Conservation (phyloP, 192 early-diverging fungal species). For the Spinellus fusiger region DNA sequence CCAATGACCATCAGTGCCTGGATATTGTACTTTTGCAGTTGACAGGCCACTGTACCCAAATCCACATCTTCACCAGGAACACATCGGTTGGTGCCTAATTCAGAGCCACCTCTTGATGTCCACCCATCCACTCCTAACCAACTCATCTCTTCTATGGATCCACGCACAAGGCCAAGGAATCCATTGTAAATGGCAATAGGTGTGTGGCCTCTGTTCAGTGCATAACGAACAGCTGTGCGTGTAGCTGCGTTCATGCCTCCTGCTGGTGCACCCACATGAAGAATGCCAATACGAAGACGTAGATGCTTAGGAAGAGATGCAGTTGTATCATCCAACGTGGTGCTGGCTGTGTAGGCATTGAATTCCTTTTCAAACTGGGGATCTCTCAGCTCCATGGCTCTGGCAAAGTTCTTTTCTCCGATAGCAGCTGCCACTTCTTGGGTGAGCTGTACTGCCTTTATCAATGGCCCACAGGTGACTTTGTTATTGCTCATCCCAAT, state of each 20-base stretch:
- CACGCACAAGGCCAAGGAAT: conserved; percentile 81
- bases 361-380: conserved; percentile 71
- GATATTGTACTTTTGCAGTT: conserved; percentile 86
- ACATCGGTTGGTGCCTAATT: conserved; percentile 91
- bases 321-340: conserved; percentile 34
- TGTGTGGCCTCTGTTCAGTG: conserved; percentile 81
- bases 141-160: conserved; percentile 67
- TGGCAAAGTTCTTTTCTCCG: conserved; percentile 70
- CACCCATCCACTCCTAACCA: conserved; percentile 89
- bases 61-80: conserved; percentile 70
- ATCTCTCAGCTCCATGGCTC: conserved; percentile 88
- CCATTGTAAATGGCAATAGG: conserved; percentile 90
- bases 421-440: conserved; percentile 84
- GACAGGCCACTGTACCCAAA: conserved; percentile 84
- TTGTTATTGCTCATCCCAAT: conserved; percentile 91
- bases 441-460: conserved; percentile 90
- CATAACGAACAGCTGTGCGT: conserved; percentile 75
- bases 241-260: conserved; percentile 98
- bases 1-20: conserved; percentile 91
- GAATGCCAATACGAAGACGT: conserved; percentile 80
- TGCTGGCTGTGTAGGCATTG: conserved; percentile 57
- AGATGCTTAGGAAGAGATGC: conserved; percentile 31
- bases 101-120: conserved; percentile 87
- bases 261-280: conserved; percentile 93
- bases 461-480: conserved; percentile 77